These are phyloP conservation scores for Rutstroemia sp. DNA, from an alignment of 2,329 filamentous ascomycete species.

Conservation along the genomic window DNA sequence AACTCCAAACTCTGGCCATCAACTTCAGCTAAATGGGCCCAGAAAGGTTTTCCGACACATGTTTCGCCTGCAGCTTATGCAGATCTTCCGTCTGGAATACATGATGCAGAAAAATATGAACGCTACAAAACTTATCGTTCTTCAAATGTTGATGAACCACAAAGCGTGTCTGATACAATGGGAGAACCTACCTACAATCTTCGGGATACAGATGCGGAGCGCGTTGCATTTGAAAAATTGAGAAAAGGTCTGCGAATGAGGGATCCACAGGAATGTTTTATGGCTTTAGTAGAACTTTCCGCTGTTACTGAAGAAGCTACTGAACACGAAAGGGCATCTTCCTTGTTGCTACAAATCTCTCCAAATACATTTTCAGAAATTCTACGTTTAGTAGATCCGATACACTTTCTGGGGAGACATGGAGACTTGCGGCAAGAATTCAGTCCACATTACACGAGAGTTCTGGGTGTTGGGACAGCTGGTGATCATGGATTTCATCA, in stretches of 20 bases:
- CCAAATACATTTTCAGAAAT: conserved; percentile 54
- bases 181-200: too few species aligned
- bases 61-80: conserved; percentile 16
- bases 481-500: conserved; percentile 13
- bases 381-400: conserved; percentile 53
- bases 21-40: background rate
- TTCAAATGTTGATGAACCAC: too few species aligned
- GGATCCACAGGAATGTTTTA: conserved; percentile 3
- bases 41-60: conserved; percentile 17
- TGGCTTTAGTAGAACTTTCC: conserved; percentile 12
- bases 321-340: conserved; percentile 11
- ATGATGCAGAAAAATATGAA: too few species aligned
- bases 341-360: conserved; percentile 27
- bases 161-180: too few species aligned
- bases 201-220: background rate
- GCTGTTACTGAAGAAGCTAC: conserved; percentile 10
- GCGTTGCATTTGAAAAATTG: background rate
- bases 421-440: conserved; percentile 40
- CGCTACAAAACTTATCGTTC: too few species aligned
- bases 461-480: conserved; percentile 8
- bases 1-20: background rate
- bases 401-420: conserved; percentile 39
- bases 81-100: background rate
- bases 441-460: conserved; percentile 39
- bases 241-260: background rate